Percentiles rank a stretch among this genome's conserved stretches.
These are phyloP conservation scores for Tieghemiomyces parasiticus DNA, from an alignment of 192 early-diverging fungal species.

Conservation along the genomic window DNA sequence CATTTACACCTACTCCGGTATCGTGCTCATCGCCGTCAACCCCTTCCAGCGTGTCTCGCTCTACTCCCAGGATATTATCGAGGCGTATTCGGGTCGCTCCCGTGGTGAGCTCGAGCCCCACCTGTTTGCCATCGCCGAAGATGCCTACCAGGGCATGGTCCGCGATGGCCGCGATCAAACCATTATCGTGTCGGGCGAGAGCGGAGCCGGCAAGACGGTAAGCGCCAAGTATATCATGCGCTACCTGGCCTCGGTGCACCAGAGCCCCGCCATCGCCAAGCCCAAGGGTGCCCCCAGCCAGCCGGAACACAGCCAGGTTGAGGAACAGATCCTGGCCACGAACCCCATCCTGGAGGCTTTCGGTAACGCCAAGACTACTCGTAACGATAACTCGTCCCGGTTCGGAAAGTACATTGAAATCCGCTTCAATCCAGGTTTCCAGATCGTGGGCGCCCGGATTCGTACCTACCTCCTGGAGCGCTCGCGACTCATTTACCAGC, in stretches of 20 bases:
- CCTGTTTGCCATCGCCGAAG: slow-evolving; percentile 97
- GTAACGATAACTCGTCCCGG: slow-evolving; percentile 97
- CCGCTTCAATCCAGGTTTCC: slow-evolving; percentile 64
- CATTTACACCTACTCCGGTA: slow-evolving; percentile 99
- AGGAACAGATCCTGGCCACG: slow-evolving; percentile 80
- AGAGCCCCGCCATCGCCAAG: slow-evolving; percentile 17
- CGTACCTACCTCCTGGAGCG: slow-evolving; percentile 94
- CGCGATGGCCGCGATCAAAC: slow-evolving; percentile 89
- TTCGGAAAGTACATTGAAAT: slow-evolving; percentile 99
- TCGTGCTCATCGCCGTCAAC: slow-evolving; percentile 95
- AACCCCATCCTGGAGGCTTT: slow-evolving; percentile 99
- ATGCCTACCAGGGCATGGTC: slow-evolving; percentile 93
- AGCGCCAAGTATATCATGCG: slow-evolving; percentile 96
- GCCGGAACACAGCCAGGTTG: slow-evolving; percentile 41
- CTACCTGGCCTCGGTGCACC: slow-evolving; percentile 78
- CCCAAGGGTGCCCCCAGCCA: slow-evolving; percentile 9
- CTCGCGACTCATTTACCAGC: slow-evolving; percentile 90
- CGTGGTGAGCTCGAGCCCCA: slow-evolving; percentile 94
- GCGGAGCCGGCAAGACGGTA: slow-evolving; percentile 94
- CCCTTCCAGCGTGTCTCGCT: slow-evolving; percentile 77
- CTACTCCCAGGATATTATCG: slow-evolving; percentile 86
- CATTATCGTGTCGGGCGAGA: slow-evolving; percentile 95
- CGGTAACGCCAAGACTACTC: slow-evolving; percentile 97
- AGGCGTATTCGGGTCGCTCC: slow-evolving; percentile 83
- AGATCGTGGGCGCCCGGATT: slow-evolving; percentile 88